phyloP scores from a whole-genome alignment of 371 early-diverging fungal genomes.

The Apophysomyces trapeziformis region DNA sequence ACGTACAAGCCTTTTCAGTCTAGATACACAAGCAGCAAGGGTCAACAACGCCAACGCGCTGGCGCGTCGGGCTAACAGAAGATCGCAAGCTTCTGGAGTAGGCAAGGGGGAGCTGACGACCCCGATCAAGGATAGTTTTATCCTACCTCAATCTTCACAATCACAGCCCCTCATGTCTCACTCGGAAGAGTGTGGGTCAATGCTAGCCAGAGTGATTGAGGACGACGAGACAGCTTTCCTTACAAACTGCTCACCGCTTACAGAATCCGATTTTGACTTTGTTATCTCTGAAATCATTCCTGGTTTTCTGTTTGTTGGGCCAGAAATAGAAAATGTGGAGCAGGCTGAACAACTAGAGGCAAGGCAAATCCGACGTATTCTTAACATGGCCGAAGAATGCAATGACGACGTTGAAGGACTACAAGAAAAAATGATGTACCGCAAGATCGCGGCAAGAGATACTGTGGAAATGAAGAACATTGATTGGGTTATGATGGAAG shows the following conservation, averaged over 20 bases:
- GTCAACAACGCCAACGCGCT: conserved; percentile 54
- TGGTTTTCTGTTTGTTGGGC: conserved; percentile 62
- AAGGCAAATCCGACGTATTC: conserved; percentile 52
- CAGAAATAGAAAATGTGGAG: conserved; percentile 57
- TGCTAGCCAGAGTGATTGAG: conserved; percentile 37
- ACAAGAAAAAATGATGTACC: conserved; percentile 40
- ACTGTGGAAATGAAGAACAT: conserved; percentile 68
- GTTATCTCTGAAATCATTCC: conserved; percentile 65
- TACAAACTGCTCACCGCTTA: conserved; percentile 34
- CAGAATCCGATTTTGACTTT: conserved; percentile 55
- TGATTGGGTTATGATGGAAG: conserved; percentile 59
- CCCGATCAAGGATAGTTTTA: conserved; percentile 1
- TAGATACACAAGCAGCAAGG: conserved; percentile 56
- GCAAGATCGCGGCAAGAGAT: conserved; percentile 63
- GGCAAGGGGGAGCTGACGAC: not conserved
- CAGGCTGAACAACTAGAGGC: conserved; percentile 55
- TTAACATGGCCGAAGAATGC: conserved; percentile 73
- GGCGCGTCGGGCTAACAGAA: conserved; percentile 45
- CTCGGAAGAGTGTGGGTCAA: conserved; percentile 9
- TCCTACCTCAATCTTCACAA: conserved; percentile 8
- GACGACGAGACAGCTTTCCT: conserved; percentile 33
- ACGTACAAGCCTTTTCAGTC: conserved; percentile 50
- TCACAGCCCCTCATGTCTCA: conserved; percentile 16
- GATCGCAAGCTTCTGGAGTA: conserved; percentile 26
- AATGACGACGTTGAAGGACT: conserved; percentile 50